Base-by-base conservation (phyloP, 2,329 filamentous ascomycete species). In the Xylaria sp. region DNA sequence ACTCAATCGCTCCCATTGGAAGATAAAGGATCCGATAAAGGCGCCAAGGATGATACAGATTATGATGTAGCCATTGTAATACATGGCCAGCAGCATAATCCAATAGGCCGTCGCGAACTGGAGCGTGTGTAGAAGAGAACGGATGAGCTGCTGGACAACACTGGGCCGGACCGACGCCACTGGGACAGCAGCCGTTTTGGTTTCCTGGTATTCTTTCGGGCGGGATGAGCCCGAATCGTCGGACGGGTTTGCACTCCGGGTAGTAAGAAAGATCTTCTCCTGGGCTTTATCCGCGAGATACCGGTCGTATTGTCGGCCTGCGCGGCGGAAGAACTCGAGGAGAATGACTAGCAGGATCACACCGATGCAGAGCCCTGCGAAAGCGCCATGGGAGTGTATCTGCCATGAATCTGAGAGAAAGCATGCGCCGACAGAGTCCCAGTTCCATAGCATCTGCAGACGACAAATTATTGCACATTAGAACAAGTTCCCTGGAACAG, bases 31-130 rank as follows among this genome's bases (percentile, higher is more conserved):
- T 18, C 93, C 93, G 8, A 95, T 66, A 71, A 89, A 93, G 0
- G 91, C 89, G 0, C 93, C 93, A 67, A 95, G 87, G 70, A 96
- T 88, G 78, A 96, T 93, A 73, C 89, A 92, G 63, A 96, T 90
- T 78, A 96, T 93, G 71, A 97, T 86, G 79, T 93, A 96, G 10
- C 90, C 88, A 74, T 89, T 89, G 80, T 87, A 90, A 78, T 89
- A 88, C 85, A 88, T 88, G 82, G 80, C 71, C 76, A 81, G 65
- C 80, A 92, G 82, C 93, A 96, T 95, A 75, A 95, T 81, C 75
- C 95, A 89, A 78, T 95, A 97, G 1, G 92, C 92, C 0, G 93
- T 86, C 0, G 89, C 89, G 75, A 96, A 93, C 71, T 92, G 91
- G 3, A 89, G 66, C 81, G 90, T 89, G 74, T 95, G 91, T 23